These are phyloP conservation scores for Epithele typhae DNA, from an alignment of 768 basidiomycete genomes.

Conservation along the genomic window DNA sequence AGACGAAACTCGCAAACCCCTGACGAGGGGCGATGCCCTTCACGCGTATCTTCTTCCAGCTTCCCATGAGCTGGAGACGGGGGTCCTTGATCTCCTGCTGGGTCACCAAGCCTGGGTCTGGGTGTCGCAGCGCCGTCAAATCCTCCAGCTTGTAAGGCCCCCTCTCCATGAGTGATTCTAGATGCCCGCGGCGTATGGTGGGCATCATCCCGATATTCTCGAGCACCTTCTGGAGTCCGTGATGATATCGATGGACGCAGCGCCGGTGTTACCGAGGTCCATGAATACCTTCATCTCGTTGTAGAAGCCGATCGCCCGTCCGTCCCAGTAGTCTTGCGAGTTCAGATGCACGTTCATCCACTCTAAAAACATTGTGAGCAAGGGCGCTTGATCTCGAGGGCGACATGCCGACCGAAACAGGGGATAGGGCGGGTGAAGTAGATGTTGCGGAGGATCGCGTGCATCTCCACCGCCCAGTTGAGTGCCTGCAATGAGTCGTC, in stretches of 20 bases:
- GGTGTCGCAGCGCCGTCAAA: not conserved
- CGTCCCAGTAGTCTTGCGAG: constrained; percentile 26
- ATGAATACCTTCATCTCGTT: constrained; percentile 25
- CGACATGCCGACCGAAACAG: no score
- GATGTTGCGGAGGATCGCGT: constrained; percentile 22
- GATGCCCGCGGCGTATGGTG: no score
- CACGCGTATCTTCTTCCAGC: constrained; percentile 30
- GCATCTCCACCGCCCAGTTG: constrained; percentile 28
- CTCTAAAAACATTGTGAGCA: no score
- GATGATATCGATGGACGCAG: constrained; percentile 19
- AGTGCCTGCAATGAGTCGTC: constrained; percentile 24
- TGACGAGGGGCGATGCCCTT: constrained; percentile 20
- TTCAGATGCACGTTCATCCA: no score
- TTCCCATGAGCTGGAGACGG: constrained; percentile 13
- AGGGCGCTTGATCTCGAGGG: no score
- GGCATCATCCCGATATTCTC: no score
- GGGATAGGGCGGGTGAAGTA: constrained; percentile 19
- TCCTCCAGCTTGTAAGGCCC: no score
- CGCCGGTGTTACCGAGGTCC: constrained; percentile 31
- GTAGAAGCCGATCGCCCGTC: constrained; percentile 23
- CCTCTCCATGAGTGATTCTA: no score
- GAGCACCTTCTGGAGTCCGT: no score
- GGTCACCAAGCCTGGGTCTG: no score
- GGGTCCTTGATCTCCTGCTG: not conserved
- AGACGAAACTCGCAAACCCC: constrained; percentile 21